Percentiles rank a stretch among this genome's conserved stretches.
Evolutionary conservation across 768 basidiomycete genomes (phyloP).

Genomic region (Phylloporus arenicola): DNA sequence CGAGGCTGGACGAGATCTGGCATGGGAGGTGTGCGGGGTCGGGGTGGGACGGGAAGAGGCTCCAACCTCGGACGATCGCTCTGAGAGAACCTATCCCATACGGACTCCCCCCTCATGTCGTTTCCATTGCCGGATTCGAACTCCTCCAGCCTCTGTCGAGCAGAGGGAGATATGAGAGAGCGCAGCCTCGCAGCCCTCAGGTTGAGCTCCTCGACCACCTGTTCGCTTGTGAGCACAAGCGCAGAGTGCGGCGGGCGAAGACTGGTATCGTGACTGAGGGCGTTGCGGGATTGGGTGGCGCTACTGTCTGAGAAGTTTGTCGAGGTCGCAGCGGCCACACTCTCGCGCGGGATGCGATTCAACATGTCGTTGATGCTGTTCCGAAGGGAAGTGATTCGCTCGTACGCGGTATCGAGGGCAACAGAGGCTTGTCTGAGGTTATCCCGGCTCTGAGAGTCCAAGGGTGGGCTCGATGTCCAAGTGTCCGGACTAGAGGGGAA

Average conservation of each 20-base stretch:
- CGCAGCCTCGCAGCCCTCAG: slow-evolving; percentile 26
- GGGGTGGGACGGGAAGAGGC: slow-evolving; percentile 8
- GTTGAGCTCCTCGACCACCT: slow-evolving; percentile 24
- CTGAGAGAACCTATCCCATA: slow-evolving; percentile 20
- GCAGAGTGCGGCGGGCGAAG: slow-evolving; percentile 30
- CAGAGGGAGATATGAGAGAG: slow-evolving; percentile 25
- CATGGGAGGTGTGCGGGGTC: slow-evolving; percentile 27
- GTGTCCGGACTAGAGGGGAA: slow-evolving; percentile 5
- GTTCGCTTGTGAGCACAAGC: slow-evolving; percentile 27
- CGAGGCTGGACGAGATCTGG: slow-evolving; percentile 25
- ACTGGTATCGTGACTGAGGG: slow-evolving; percentile 15
- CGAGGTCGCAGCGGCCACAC: slow-evolving; percentile 6
- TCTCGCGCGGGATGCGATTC: slow-evolving; percentile 36
- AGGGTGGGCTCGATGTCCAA: slow-evolving; percentile 10
- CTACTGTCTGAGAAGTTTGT: slow-evolving; percentile 3
- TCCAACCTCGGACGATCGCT: slow-evolving; percentile 13
- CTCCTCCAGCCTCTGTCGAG: slow-evolving; percentile 31
- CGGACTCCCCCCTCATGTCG: slow-evolving; percentile 11
- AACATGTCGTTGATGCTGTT: slow-evolving; percentile 43
- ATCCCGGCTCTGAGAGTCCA: slow-evolving; percentile 27
- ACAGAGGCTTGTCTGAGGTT: slow-evolving; percentile 46
- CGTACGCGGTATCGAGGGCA: slow-evolving; percentile 51
- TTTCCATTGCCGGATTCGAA: slow-evolving; percentile 20
- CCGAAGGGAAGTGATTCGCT: slow-evolving; percentile 50
- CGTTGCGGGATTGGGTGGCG: slow-evolving; percentile 7